A percentile compares a stretch with the other conserved stretches of the same genome.
Evolutionary conservation across 1,284 basidiomycete species (phyloP).

Genomic region (Malassezia brasiliensis): DNA sequence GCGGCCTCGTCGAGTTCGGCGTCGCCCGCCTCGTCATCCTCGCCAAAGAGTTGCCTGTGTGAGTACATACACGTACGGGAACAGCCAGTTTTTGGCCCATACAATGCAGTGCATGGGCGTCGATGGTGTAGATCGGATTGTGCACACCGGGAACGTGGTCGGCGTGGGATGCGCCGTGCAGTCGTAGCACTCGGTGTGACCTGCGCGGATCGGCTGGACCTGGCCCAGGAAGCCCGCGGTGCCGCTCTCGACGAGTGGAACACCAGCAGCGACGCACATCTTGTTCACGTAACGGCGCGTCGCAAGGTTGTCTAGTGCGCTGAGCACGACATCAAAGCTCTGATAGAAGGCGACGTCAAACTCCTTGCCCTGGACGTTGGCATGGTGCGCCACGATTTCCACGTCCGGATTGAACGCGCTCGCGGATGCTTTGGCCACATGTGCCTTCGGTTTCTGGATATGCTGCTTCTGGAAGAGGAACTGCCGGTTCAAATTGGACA

Average conservation of each 20-base stretch:
- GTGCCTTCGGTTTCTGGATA: constrained; percentile 87
- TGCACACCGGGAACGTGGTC: constrained; percentile 94
- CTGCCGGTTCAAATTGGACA: constrained; percentile 94
- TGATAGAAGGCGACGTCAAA: constrained; percentile 85
- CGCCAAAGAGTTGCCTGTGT: constrained; percentile 65
- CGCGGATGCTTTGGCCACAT: constrained; percentile 83
- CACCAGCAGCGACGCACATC: constrained; percentile 83
- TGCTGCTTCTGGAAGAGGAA: constrained; percentile 97
- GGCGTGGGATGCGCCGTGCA: constrained; percentile 63
- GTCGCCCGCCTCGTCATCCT: constrained; percentile 66
- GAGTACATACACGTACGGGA: constrained; percentile 50
- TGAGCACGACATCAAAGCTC: constrained; percentile 82
- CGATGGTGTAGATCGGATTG: constrained; percentile 91
- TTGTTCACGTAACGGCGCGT: constrained; percentile 60
- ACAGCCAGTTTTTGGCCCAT: constrained; percentile 97
- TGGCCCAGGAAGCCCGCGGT: constrained; percentile 88
- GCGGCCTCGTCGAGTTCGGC: constrained; percentile 74
- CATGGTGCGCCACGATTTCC: constrained; percentile 76
- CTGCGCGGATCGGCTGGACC: constrained; percentile 53
- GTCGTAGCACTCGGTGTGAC: constrained; percentile 42
- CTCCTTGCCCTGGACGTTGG: constrained; percentile 85
- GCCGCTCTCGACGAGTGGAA: constrained; percentile 90
- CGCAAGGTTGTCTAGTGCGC: constrained; percentile 77
- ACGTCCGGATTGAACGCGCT: constrained; percentile 84
- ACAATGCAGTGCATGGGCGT: constrained; percentile 98